These are phyloP conservation scores for Cynanchum wilfordii DNA, from an alignment of 257 asterid genomes.

Conservation along the genomic window DNA sequence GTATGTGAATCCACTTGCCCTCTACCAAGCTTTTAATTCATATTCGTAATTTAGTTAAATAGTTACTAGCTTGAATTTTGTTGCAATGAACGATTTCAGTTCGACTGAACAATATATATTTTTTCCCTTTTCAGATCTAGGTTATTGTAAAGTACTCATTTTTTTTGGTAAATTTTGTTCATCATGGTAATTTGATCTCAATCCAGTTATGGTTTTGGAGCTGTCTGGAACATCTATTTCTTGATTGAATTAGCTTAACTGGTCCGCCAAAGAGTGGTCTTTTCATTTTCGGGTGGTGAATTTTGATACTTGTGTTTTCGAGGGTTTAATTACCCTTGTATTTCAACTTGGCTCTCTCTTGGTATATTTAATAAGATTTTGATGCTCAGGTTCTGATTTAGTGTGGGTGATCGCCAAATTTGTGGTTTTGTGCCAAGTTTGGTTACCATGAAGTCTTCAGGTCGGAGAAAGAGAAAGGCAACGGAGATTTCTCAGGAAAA, in stretches of 20 bases:
- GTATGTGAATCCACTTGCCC: background rate
- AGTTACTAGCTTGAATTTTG: background rate
- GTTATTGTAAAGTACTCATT: background rate
- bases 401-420: background rate
- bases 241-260: background rate
- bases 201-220: background rate
- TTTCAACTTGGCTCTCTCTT: background rate
- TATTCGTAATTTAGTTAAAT: background rate
- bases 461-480: constrained; percentile 19
- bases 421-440: background rate
- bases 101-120: background rate
- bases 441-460: constrained; percentile 19
- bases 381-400: background rate
- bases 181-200: background rate
- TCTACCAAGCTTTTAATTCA: background rate
- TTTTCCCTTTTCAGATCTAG: background rate
- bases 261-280: background rate
- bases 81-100: background rate
- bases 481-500: constrained; percentile 18
- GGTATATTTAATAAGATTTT: background rate
- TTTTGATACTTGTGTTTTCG: background rate
- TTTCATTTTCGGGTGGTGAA: background rate
- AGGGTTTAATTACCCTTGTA: background rate
- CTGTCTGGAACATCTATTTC: background rate
- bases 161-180: background rate